A percentile compares a stretch with the other conserved stretches of the same genome.
These are phyloP conservation scores for Saccharomycopsis phalli DNA, from an alignment of 1,139 yeast genomes.

Conservation along the genomic window DNA sequence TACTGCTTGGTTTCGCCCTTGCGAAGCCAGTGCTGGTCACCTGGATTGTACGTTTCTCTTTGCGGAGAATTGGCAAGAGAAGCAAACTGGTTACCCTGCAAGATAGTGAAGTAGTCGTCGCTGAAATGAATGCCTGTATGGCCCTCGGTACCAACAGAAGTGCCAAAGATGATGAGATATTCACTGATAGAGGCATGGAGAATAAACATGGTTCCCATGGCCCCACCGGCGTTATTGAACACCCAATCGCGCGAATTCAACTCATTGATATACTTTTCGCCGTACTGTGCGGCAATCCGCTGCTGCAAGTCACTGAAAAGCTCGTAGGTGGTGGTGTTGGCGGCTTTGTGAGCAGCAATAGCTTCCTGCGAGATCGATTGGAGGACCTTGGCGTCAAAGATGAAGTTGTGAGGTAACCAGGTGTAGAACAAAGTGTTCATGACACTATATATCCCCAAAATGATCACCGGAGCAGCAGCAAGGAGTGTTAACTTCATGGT, in stretches of 20 bases:
- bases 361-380: constrained; percentile 39
- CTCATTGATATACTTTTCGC: constrained; percentile 56
- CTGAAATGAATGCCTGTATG: constrained; percentile 95
- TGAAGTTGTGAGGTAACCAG: constrained; percentile 64
- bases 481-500: constrained; percentile 12
- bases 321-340: constrained; percentile 23
- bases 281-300: constrained; percentile 53
- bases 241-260: constrained; percentile 80
- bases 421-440: constrained; percentile 41
- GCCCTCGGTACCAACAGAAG: constrained; percentile 90
- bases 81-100: constrained; percentile 71
- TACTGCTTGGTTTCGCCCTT: constrained; percentile 80
- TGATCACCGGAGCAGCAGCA: constrained; percentile 23
- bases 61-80: constrained; percentile 51
- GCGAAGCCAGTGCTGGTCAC: constrained; percentile 69
- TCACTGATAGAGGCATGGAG: constrained; percentile 94
- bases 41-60: constrained; percentile 67
- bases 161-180: constrained; percentile 81
- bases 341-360: constrained; percentile 27
- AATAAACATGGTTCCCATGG: constrained; percentile 96
- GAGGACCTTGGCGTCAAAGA: constrained; percentile 44
- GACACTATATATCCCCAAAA: constrained; percentile 27
- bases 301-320: constrained; percentile 52
- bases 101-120: constrained; percentile 89
- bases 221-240: constrained; percentile 96